Base-by-base conservation (phyloP, 805 yeast species). In the Lipomyces anomalus region DNA sequence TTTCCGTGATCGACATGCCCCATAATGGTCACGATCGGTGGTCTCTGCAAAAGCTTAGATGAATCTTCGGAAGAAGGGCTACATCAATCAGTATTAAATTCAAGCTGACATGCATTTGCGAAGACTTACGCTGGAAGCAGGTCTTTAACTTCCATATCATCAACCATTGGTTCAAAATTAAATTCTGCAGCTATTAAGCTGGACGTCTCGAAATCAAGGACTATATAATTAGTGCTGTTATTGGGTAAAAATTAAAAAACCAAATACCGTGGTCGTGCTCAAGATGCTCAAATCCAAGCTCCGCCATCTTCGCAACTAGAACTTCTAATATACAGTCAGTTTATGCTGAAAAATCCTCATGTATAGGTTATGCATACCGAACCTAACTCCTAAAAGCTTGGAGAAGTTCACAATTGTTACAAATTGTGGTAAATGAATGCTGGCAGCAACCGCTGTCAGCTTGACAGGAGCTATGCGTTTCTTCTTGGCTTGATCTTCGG, bases 1-100 rank as follows among this genome's bases (percentile, higher is more conserved):
- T 92, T 92, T 2, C 98, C 98, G 61, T 92, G 98, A 65, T 92
- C 98, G 24, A 92, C 98, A 64, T 92, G 98, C 2, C 98, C 98
- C 97, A 92, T 92, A 42, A 92, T 85, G 0, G 98, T 89, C 4
- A 92, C 97, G 21, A 92, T 82, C 0, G 98, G 98, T 0, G 98
- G 88, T 53, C 97, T 70, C 4, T 80, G 71, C 37, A 76, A 78
- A 52, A 82, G 62, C 20, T 65, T 59, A 4, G 67, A 65, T n/a
- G 62, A 60, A 23, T 72, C 72, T 1, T 67, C 71, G 0, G 84
- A 76, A 1, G 68, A 61, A 6, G 50, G 16, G 18, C 43, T 4
- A 17, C 60, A 56, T n/a, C 44, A 35, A 20, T 46, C 50, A 17
- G 46, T 6, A 38, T 41, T 20, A 40, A 22, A 6, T 17, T 9